Percentiles rank a stretch among this genome's conserved stretches.
Evolutionary conservation across 768 basidiomycete species (phyloP).

Genomic region (Pisolithus orientalis): DNA sequence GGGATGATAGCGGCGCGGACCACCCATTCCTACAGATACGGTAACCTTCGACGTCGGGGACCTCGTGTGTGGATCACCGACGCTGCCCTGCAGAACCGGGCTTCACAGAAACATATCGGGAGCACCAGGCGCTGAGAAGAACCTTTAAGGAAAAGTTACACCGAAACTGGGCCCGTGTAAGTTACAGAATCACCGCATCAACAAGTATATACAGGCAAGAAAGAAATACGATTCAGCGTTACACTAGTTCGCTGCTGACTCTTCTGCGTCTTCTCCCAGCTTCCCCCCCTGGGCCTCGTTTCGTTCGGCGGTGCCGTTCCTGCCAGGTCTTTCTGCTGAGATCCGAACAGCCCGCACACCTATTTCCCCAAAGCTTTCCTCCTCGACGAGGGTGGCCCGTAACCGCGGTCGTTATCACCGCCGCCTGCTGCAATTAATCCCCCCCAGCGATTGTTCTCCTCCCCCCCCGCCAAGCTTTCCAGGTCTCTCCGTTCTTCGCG

Average conservation of each 20-base stretch:
- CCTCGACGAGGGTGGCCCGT: slow-evolving; percentile 7
- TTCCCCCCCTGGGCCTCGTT: slow-evolving; percentile 4
- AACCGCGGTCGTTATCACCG: slow-evolving; percentile 3
- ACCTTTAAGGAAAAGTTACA: slow-evolving; percentile 25
- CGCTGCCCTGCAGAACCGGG: slow-evolving; percentile 6
- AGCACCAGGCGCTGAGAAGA: slow-evolving; percentile 20
- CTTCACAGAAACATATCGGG: slow-evolving; percentile 9
- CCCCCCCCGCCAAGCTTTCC: background rate
- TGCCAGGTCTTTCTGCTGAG: background rate
- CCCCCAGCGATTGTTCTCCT: background rate
- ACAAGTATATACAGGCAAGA: slow-evolving; percentile 25
- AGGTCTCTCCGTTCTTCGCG: slow-evolving; percentile 16
- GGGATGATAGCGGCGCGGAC: background rate
- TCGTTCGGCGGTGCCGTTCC: slow-evolving; percentile 15
- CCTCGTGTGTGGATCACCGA: slow-evolving; percentile 24
- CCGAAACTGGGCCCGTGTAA: slow-evolving; percentile 20
- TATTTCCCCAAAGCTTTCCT: slow-evolving; percentile 4
- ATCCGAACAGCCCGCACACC: background rate
- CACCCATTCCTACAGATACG: background rate
- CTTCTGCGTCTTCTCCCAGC: slow-evolving; percentile 6
- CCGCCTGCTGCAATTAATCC: slow-evolving; percentile 1
- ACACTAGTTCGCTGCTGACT: slow-evolving; percentile 11
- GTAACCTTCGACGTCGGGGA: slow-evolving; percentile 5
- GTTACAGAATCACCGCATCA: slow-evolving; percentile 13
- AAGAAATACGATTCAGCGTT: slow-evolving; percentile 9